A percentile compares a stretch with the other conserved stretches of the same genome.
phyloP scores from a whole-genome alignment of 2,329 filamentous ascomycete genomes.

The Bipolaris gigantea region DNA sequence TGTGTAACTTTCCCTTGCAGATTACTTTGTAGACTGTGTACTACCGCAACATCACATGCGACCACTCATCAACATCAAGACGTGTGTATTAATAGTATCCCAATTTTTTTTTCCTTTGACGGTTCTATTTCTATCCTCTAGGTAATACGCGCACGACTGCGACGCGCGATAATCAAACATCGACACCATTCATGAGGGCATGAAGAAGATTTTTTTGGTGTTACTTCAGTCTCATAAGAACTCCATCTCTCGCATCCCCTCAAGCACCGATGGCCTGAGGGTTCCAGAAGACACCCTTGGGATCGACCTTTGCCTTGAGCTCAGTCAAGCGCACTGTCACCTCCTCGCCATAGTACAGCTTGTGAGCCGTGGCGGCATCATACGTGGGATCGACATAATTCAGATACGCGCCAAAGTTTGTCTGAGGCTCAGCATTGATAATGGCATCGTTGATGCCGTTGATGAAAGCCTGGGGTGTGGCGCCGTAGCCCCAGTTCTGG shows the following conservation, averaged over 20 bases:
- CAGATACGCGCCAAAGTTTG: slow-evolving; percentile 54
- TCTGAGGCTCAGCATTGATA: slow-evolving; percentile 42
- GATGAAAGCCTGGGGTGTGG: slow-evolving; percentile 40
- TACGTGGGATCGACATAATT: slow-evolving; percentile 59
- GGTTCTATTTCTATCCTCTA: not conserved
- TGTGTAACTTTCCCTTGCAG: too few relatives aligned
- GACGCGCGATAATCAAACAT: not conserved
- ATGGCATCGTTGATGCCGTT: slow-evolving; percentile 49
- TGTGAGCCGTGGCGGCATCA: slow-evolving; percentile 51
- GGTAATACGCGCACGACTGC: not conserved
- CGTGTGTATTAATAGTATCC: not conserved
- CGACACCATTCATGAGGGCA: not conserved
- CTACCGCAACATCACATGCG: not conserved
- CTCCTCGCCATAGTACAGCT: slow-evolving; percentile 53
- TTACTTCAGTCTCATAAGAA: not conserved
- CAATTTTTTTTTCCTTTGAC: not conserved
- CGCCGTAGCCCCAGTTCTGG: slow-evolving; percentile 41
- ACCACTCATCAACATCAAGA: not conserved
- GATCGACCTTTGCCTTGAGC: slow-evolving; percentile 48
- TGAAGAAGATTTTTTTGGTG: not conserved
- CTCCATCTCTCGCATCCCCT: not conserved
- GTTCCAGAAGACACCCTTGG: slow-evolving; percentile 44
- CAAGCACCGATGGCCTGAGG: slow-evolving; percentile 42
- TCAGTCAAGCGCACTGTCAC: slow-evolving; percentile 39
- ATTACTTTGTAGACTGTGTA: not conserved